Evolutionary conservation across 2,329 filamentous ascomycete species (phyloP).

Genomic region (Pseudonectria buxi): DNA sequence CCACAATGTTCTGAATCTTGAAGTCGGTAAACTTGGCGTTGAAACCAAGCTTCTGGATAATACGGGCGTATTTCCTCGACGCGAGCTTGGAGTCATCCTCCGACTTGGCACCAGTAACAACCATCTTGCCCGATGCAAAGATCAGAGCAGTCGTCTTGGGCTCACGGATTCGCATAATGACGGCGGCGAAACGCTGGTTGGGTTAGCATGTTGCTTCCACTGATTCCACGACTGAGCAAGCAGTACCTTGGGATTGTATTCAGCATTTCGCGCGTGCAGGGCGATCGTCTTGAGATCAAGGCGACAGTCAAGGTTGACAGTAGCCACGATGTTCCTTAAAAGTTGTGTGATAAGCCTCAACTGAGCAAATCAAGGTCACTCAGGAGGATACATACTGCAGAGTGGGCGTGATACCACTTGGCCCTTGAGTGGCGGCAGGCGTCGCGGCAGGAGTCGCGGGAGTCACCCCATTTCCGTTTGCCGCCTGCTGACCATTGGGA

Average conservation of each 20-base stretch:
- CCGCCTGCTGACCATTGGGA: constrained; percentile 47
- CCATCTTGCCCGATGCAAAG: constrained; percentile 99
- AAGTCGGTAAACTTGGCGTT: constrained; percentile 99
- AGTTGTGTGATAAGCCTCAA: constrained; percentile 46
- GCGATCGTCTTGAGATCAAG: constrained; percentile 98
- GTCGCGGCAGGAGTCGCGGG: constrained; percentile 88
- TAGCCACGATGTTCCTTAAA: constrained; percentile 95
- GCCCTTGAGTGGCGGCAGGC: constrained; percentile 72
- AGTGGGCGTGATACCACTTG: constrained; percentile 85
- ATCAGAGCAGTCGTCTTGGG: constrained; percentile 97
- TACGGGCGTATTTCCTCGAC: constrained; percentile 94
- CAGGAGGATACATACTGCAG: constrained; percentile 80
- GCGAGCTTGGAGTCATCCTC: constrained; percentile 98
- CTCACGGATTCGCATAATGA: constrained; percentile 99
- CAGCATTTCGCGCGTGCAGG: constrained; percentile 93
- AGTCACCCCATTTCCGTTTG: constrained; percentile 71
- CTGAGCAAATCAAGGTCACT: constrained; percentile 28
- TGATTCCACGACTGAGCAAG: constrained; percentile 19
- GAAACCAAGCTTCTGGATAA: constrained; percentile 99
- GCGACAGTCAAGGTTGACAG: constrained; percentile 95
- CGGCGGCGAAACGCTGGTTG: constrained; percentile 85
- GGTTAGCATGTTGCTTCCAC: constrained; percentile 24
- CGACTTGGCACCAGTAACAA: constrained; percentile 94
- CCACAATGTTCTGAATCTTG: constrained; percentile 99
- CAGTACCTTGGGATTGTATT: constrained; percentile 95